Evolutionary conservation across 495 filamentous ascomycete species (phyloP).

Genomic region (Penicillium coprophilum): DNA sequence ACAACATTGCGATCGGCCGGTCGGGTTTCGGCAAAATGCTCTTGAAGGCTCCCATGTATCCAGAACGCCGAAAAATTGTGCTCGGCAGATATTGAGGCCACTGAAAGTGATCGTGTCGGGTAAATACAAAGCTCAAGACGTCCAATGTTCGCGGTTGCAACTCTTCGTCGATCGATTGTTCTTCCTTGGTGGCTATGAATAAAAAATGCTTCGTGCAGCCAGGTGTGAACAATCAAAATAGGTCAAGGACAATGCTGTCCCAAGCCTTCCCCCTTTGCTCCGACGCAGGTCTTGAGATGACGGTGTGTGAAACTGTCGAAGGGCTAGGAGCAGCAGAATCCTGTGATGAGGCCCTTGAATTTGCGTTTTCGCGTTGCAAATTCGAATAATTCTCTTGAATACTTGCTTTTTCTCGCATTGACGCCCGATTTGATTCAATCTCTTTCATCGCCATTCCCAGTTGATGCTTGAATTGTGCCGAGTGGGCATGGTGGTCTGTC

Average conservation of each 20-base stretch:
- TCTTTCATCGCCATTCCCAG: conserved; percentile 26
- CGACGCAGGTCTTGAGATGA: conserved; percentile 14
- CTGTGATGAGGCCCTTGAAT: conserved; percentile 16
- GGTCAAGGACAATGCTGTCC: conserved; percentile 33
- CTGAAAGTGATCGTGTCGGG: not conserved
- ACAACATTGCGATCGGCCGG: not conserved
- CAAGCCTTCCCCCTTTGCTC: conserved; percentile 26
- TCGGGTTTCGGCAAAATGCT: not conserved
- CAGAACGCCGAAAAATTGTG: not conserved
- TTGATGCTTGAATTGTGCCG: conserved; percentile 22
- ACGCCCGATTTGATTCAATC: conserved; percentile 19
- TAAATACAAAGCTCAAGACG: not conserved
- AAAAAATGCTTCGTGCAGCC: not conserved
- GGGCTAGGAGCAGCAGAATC: conserved; percentile 11
- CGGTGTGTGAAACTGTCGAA: conserved; percentile 9
- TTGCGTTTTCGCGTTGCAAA: conserved; percentile 25
- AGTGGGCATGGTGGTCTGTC: not conserved
- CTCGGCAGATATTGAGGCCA: not conserved
- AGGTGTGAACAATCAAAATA: conserved; percentile 19
- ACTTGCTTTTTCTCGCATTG: conserved; percentile 18
- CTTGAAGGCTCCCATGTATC: no score
- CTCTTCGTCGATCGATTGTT: not conserved
- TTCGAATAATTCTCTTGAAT: conserved; percentile 24
- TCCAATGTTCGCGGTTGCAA: not conserved
- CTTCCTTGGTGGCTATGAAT: not conserved